Conservation (phyloP, 768 basidiomycete genomes). For the Tubosaeta brunneosetosa region DNA sequence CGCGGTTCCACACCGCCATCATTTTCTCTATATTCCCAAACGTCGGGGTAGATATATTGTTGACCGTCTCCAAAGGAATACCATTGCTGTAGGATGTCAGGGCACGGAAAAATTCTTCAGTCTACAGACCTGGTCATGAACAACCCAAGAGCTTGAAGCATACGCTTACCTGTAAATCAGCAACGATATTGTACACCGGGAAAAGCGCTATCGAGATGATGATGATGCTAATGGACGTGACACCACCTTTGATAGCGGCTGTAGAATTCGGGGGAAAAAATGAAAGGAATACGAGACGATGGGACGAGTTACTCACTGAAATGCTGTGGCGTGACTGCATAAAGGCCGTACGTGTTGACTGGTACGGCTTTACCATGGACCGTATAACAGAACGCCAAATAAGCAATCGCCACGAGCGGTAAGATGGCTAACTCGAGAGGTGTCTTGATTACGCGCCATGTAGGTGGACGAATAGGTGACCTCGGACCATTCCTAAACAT, state of each 20-base stretch:
- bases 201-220: constrained; percentile 26
- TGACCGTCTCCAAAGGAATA: constrained; percentile 21
- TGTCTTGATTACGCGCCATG: constrained; percentile 9
- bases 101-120: constrained; percentile 28
- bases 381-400: constrained; percentile 27
- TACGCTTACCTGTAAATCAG: constrained; percentile 13
- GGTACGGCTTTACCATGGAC: constrained; percentile 22
- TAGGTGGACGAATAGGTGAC: neutral
- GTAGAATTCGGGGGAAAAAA: neutral
- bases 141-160: neutral
- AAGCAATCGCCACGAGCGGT: constrained; percentile 25
- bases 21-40: constrained; percentile 17
- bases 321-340: constrained; percentile 15
- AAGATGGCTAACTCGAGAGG: constrained; percentile 18
- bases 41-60: constrained; percentile 20
- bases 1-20: constrained; percentile 10
- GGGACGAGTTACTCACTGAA: constrained; percentile 10
- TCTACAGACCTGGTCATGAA: constrained; percentile 4
- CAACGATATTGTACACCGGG: constrained; percentile 18
- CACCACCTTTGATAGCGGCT: constrained; percentile 26
- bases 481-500: neutral
- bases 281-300: neutral
- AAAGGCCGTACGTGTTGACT: constrained; percentile 22
- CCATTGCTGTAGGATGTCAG: constrained; percentile 13
- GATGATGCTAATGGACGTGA: constrained; percentile 27